Evolutionary conservation across 139 green algal species (phyloP), one percentile per base, ranked within the genome.

Genomic region (Eudorina sp.): DNA sequence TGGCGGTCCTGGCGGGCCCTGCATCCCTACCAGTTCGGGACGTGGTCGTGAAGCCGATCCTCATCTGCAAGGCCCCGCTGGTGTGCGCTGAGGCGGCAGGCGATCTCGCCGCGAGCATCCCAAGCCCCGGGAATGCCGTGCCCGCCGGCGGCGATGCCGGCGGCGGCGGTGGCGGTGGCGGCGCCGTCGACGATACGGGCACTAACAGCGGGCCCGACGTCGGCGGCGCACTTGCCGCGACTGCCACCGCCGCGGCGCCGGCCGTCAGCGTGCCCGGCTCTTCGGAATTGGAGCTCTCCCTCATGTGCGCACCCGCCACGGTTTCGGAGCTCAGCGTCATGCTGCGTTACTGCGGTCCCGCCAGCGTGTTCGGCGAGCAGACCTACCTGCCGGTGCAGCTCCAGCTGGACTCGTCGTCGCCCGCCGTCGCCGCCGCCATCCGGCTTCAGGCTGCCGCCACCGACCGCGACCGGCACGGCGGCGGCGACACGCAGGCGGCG

Each of bases 361-460:
- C 64, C 64, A 46, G 23, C 19, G 46, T 87, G 4, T 87, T 87
- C 16, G 81, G 81, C 45, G 45, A 87, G 81, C 81, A 87, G 66
- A 69, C 46, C 64, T 87, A 87, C 60, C 60, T 87, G 81, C 81
- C 81, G 14, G 81, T 87, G 34, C 81, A 87, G 46, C 66, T 87
- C 34, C 81, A 87, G 31, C 81, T 87, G 1, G 81, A 87, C 81
- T 79, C 64, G 25, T 6, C 18, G 31, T 87, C 81, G n/a, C 81
- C 81, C 23, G 81, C 81, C 2, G 81, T 87, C 21, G 81, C 81
- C 18, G 81, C 81, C 6, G 81, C 81, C 31, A 68, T 87, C 9
- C 81, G 46, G 43, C 81, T 87, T 31, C 81, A 87, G 66, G 81
- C 81, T 1, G 81, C 62, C 23, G 81, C 81, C n/a, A 46, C 45